A percentile compares a stretch with the other conserved stretches of the same genome.
phyloP scores from a whole-genome alignment of 1,284 basidiomycete species.

The Schizophyllum amplum region DNA sequence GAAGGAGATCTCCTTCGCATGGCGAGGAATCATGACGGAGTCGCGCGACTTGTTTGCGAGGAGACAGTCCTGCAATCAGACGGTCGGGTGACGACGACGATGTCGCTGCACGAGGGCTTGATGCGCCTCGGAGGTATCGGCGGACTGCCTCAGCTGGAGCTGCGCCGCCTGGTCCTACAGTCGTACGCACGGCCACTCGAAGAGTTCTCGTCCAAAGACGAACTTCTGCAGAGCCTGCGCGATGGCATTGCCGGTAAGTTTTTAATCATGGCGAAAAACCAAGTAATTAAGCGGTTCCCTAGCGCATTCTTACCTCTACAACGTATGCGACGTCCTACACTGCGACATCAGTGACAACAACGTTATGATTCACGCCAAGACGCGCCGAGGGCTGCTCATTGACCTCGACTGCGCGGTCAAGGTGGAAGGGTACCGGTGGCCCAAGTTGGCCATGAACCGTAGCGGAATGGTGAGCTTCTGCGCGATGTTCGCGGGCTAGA shows the following conservation, averaged over 20 bases:
- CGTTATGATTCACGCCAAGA: not conserved
- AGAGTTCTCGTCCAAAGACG: slow-evolving; percentile 2
- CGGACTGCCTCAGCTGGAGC: not conserved
- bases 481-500: too few relatives aligned
- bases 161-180: slow-evolving; percentile 3
- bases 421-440: not conserved
- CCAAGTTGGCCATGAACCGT: too few relatives aligned
- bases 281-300: not conserved
- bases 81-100: too few relatives aligned
- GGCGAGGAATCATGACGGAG: not conserved
- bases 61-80: not conserved
- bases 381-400: slow-evolving; percentile 7
- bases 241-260: slow-evolving; percentile 6
- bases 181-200: not conserved
- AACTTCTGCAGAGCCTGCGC: slow-evolving; percentile 8
- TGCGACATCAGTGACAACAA: slow-evolving; percentile 6
- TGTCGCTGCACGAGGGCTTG: not conserved
- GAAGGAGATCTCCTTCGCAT: slow-evolving; percentile 3
- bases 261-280: not conserved
- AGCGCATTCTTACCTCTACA: slow-evolving; percentile 2
- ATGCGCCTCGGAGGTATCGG: not conserved
- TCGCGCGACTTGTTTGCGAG: not conserved
- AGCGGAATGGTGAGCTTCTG: too few relatives aligned
- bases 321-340: not conserved
- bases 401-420: slow-evolving; percentile 4